These are phyloP conservation scores for Trichosporon ovoides DNA, from an alignment of 1,284 basidiomycete species.

Conservation along the genomic window DNA sequence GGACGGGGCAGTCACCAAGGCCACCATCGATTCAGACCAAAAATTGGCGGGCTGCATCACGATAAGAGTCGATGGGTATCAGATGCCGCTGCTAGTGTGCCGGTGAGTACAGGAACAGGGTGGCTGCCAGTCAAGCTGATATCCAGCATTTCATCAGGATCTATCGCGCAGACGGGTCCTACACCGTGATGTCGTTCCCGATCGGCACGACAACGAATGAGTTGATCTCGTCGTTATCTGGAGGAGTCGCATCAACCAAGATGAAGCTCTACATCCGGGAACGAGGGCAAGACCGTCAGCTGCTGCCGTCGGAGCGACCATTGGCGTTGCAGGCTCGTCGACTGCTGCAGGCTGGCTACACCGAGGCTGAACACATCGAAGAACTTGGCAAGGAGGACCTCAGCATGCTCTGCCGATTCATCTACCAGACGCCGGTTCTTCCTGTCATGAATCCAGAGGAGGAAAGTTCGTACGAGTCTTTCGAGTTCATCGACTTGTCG, in stretches of 20 bases:
- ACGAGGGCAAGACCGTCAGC: slow-evolving; percentile 73
- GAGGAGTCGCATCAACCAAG: slow-evolving; percentile 51
- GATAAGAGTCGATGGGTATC: not conserved
- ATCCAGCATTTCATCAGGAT: slow-evolving; percentile 59
- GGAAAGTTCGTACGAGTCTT: slow-evolving; percentile 66
- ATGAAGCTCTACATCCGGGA: slow-evolving; percentile 79
- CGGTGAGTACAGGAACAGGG: not conserved
- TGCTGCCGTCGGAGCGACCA: slow-evolving; percentile 76
- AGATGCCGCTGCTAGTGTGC: not conserved
- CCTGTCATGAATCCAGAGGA: slow-evolving; percentile 60
- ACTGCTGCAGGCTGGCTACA: slow-evolving; percentile 87
- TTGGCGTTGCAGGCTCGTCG: slow-evolving; percentile 77
- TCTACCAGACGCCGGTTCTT: slow-evolving; percentile 55
- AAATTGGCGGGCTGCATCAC: not conserved
- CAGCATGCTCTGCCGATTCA: slow-evolving; percentile 80
- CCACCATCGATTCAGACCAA: not conserved
- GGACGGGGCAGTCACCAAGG: slow-evolving; percentile 1
- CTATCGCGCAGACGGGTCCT: slow-evolving; percentile 69
- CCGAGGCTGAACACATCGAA: slow-evolving; percentile 72
- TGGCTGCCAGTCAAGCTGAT: not conserved
- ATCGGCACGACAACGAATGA: slow-evolving; percentile 65
- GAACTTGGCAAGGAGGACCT: slow-evolving; percentile 76
- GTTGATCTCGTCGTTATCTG: slow-evolving; percentile 58
- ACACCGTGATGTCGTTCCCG: slow-evolving; percentile 64
- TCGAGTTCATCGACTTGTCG: slow-evolving; percentile 78